Percentiles rank a stretch among this genome's conserved stretches.
These are phyloP conservation scores for Acanthamoeba castellanii DNA, from an alignment of 208 protist genomes.

Conservation along the genomic window DNA sequence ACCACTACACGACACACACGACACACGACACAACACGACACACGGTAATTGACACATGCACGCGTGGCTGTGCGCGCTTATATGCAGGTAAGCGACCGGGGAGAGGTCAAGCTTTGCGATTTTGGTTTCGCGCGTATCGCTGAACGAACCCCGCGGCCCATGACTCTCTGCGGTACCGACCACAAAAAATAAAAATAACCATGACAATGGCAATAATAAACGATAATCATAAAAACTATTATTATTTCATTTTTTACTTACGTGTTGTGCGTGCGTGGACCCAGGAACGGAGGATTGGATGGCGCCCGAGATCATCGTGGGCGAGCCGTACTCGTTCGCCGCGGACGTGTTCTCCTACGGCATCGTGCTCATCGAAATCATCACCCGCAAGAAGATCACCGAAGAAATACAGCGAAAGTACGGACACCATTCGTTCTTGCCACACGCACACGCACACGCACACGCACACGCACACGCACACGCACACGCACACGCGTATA, in stretches of 20 bases:
- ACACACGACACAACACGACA: background rate
- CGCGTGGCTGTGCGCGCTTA: background rate
- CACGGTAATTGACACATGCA: background rate
- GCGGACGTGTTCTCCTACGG: constrained; percentile 67
- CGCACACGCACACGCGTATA: background rate
- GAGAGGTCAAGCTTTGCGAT: constrained; percentile 64
- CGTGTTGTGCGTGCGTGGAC: too few species aligned
- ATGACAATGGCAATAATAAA: too few species aligned
- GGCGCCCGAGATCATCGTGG: constrained; percentile 70
- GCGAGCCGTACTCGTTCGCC: constrained; percentile 44
- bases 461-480: background rate
- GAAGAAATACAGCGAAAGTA: constrained; percentile 59
- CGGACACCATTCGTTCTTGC: background rate
- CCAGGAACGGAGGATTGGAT: constrained; percentile 58
- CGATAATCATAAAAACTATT: too few species aligned
- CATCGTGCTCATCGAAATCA: constrained; percentile 69
- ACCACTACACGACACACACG: background rate
- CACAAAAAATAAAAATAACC: background rate
- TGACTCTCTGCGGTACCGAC: constrained; percentile 45
- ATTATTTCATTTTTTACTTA: too few species aligned
- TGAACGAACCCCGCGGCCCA: constrained; percentile 43
- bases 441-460: background rate
- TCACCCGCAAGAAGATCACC: constrained; percentile 70
- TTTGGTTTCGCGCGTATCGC: constrained; percentile 64
- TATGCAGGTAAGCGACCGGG: background rate